Evolutionary conservation across 495 filamentous ascomycete species (phyloP), one percentile per base, ranked within the genome.

Genomic region (Penicillium cosmopolitanum): DNA sequence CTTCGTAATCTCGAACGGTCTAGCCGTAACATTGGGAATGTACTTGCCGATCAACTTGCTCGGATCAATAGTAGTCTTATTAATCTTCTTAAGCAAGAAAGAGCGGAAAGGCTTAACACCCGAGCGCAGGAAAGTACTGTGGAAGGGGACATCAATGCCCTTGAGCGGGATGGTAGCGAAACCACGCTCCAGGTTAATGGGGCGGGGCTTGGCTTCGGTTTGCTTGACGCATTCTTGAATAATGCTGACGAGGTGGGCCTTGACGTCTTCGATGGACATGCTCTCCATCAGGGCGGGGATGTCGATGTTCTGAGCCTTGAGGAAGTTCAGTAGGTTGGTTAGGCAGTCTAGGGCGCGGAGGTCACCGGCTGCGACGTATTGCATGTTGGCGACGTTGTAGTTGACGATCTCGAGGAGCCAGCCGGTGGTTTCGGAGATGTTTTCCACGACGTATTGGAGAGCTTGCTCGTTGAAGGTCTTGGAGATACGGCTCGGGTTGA

Each of bases 381-480:
- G 95, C 90, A 91, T 89, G 80, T 98, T 97, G 67, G 92, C 89
- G 63, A 98, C 91, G 77, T 98, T 98, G 83, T 91, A 95, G 77
- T 98, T 98, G 84, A 98, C 95, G 73, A 98, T 97, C 76, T 98
- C 95, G 54, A 98, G 76, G 7, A 98, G 83, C 95, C 95, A 98
- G 56, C 86, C 88, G 5, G 96, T 98, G 71, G 89, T 87, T 69
- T 96, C 93, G 6, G 93, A 81, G 54, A 98, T 92, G 76, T 89
- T 94, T 78, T 89, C 91, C 48, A 97, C 93, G 19, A 98, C 90
- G 67, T 96, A 98, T 66, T 96, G 94, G 56, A 98, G 81, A 16
- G 95, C 95, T 70, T 93, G 87, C 76, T 98, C 95, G 73, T 94
- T 97, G 84, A 98, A 98, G 8, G 91, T 97, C 81, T 95, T 96